Percentiles rank a stretch among this genome's conserved stretches.
phyloP scores from a whole-genome alignment of 2,329 filamentous ascomycete species.

The Ophiobolus disseminans region DNA sequence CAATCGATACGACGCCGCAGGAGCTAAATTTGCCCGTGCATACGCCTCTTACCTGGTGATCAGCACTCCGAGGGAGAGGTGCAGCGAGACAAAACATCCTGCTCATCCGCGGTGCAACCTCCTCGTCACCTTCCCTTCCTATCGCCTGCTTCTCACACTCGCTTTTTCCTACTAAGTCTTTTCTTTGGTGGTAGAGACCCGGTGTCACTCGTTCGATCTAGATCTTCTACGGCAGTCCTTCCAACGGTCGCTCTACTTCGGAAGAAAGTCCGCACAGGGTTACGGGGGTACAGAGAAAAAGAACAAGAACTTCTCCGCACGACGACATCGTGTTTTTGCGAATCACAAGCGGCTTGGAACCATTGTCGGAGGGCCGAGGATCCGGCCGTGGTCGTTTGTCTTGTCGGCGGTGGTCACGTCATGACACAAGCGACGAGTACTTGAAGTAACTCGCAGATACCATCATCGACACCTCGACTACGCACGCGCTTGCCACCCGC shows the following conservation, averaged over 20 bases:
- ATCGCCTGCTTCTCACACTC: slow-evolving; percentile 30
- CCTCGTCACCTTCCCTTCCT: slow-evolving; percentile 18
- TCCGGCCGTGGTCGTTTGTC: neutral
- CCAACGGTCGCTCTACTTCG: slow-evolving; percentile 17
- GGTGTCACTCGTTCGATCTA: slow-evolving; percentile 6
- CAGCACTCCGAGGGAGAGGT: slow-evolving; percentile 24
- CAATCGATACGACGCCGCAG: slow-evolving; percentile 19
- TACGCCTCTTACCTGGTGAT: slow-evolving; percentile 27
- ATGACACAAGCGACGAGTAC: neutral
- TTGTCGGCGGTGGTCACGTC: slow-evolving; percentile 1
- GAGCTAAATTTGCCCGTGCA: slow-evolving; percentile 37
- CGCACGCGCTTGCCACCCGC: neutral
- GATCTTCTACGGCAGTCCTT: neutral
- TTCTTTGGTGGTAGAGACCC: slow-evolving; percentile 9
- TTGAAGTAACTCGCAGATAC: neutral
- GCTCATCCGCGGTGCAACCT: slow-evolving; percentile 23
- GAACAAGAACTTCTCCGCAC: slow-evolving; percentile 12
- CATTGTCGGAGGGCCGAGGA: neutral
- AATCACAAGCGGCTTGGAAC: slow-evolving; percentile 11
- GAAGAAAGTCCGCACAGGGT: slow-evolving; percentile 21
- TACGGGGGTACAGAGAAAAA: slow-evolving; percentile 17
- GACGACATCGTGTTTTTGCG: neutral
- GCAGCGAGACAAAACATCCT: slow-evolving; percentile 32
- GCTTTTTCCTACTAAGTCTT: slow-evolving; percentile 24
- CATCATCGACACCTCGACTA: neutral